Evolutionary conservation across 2,329 filamentous ascomycete species (phyloP).

Genomic region (Trichoderma brevicompactum): DNA sequence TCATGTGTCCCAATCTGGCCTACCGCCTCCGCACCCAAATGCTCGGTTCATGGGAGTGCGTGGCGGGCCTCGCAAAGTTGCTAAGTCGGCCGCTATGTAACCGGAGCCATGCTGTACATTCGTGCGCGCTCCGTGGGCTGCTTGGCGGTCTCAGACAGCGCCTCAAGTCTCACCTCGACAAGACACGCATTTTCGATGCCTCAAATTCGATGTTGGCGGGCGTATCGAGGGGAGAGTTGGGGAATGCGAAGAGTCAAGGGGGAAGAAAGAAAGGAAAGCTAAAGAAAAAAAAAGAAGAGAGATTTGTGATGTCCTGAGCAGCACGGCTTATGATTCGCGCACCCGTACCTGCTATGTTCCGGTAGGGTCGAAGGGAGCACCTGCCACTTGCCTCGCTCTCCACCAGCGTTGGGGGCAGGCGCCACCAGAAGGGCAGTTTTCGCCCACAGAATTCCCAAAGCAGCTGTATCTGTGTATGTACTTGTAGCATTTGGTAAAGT

Average conservation of each 20-base stretch:
- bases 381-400: neutral
- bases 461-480: too few species aligned
- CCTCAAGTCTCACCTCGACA: neutral
- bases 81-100: neutral
- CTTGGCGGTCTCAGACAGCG: slow-evolving; percentile 13
- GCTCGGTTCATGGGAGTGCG: slow-evolving; percentile 23
- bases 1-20: slow-evolving; percentile 31
- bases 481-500: too few species aligned
- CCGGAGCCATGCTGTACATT: neutral
- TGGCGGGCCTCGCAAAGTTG: slow-evolving; percentile 4
- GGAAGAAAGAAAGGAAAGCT: neutral
- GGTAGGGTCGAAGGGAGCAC: neutral
- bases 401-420: neutral
- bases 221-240: neutral
- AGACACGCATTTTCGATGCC: neutral
- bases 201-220: neutral
- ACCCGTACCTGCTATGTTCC: neutral
- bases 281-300: neutral
- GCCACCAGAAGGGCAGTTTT: neutral
- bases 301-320: too few species aligned
- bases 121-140: neutral
- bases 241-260: neutral
- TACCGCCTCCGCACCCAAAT: slow-evolving; percentile 26
- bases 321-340: slow-evolving; percentile 3
- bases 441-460: too few species aligned